phyloP scores from a whole-genome alignment of 169 alveolate genomes.

The Eimeria tenella region DNA sequence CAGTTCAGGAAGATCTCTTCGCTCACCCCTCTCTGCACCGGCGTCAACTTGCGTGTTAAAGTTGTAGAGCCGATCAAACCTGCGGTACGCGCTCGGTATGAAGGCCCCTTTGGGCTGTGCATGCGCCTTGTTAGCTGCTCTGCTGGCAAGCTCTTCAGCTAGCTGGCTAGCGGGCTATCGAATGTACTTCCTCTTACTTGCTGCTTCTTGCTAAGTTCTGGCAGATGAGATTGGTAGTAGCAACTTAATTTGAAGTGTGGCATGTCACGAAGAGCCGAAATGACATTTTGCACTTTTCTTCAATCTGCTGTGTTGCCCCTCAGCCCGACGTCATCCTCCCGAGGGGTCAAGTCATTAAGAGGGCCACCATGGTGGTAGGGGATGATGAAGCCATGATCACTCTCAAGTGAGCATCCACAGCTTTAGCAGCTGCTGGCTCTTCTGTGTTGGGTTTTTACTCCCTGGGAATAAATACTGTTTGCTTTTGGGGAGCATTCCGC shows the following conservation, averaged over 20 bases:
- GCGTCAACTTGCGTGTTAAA: slow-evolving; percentile 74
- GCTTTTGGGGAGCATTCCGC: not conserved
- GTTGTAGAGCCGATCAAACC: slow-evolving; percentile 64
- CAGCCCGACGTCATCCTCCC: slow-evolving; percentile 71
- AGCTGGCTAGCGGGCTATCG: not conserved
- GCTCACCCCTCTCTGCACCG: slow-evolving; percentile 73
- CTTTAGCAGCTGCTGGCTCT: not conserved
- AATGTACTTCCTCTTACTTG: too few species aligned
- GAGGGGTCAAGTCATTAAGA: slow-evolving; percentile 41
- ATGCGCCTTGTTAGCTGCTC: not conserved
- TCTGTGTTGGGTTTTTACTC: not conserved
- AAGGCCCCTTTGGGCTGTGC: too few species aligned
- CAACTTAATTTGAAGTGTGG: too few species aligned
- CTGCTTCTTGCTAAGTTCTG: too few species aligned
- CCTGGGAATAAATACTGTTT: not conserved
- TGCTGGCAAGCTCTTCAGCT: not conserved
- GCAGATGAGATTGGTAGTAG: too few species aligned
- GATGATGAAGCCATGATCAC: slow-evolving; percentile 72
- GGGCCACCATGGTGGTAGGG: slow-evolving; percentile 72
- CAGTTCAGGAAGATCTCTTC: slow-evolving; percentile 37
- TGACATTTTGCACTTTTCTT: not conserved
- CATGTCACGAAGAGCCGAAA: too few species aligned
- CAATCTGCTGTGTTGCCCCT: not conserved
- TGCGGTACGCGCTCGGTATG: not conserved
- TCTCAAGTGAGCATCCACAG: slow-evolving; percentile 57